These are phyloP conservation scores for Amaranthus tricolor DNA, from an alignment of 179 eudicot species.

Conservation along the genomic window DNA sequence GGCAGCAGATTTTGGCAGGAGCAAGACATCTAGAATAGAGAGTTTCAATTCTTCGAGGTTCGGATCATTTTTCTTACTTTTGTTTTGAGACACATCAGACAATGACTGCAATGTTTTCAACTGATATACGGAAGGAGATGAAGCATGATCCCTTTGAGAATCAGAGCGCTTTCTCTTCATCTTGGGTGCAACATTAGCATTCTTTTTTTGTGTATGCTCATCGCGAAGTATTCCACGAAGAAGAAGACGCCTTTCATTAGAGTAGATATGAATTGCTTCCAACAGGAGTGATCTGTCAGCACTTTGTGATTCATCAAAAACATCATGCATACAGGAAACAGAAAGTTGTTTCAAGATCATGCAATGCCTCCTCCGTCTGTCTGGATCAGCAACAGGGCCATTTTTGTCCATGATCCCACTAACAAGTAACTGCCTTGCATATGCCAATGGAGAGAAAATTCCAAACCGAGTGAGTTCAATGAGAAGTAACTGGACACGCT, in stretches of 20 bases:
- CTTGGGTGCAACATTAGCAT: constrained; percentile 27
- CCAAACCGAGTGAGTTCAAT: constrained; percentile 69
- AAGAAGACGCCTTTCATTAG: constrained; percentile 82
- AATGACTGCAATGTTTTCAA: constrained; percentile 33
- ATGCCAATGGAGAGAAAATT: constrained; percentile 76
- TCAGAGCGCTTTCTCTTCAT: constrained; percentile 32
- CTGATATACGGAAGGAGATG: constrained; percentile 35
- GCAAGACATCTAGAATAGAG: constrained; percentile 61
- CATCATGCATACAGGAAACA: constrained; percentile 58
- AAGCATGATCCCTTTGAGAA: constrained; percentile 32
- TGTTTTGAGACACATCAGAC: constrained; percentile 27
- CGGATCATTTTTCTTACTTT: constrained; percentile 32
- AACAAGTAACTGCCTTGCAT: constrained; percentile 82
- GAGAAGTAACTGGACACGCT: constrained; percentile 69
- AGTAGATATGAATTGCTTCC: constrained; percentile 67
- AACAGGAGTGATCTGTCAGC: constrained; percentile 37
- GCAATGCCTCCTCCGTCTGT: constrained; percentile 58
- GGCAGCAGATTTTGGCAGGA: constrained; percentile 50
- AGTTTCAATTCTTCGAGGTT: constrained; percentile 57
- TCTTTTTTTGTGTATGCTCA: constrained; percentile 27
- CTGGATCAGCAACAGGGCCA: constrained; percentile 46
- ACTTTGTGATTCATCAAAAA: constrained; percentile 56
- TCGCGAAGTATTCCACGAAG: constrained; percentile 53
- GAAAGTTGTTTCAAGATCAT: constrained; percentile 83
- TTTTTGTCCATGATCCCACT: constrained; percentile 74